Base-by-base conservation (phyloP, 2,329 filamentous ascomycete species). In the Parastagonospora nodorum region DNA sequence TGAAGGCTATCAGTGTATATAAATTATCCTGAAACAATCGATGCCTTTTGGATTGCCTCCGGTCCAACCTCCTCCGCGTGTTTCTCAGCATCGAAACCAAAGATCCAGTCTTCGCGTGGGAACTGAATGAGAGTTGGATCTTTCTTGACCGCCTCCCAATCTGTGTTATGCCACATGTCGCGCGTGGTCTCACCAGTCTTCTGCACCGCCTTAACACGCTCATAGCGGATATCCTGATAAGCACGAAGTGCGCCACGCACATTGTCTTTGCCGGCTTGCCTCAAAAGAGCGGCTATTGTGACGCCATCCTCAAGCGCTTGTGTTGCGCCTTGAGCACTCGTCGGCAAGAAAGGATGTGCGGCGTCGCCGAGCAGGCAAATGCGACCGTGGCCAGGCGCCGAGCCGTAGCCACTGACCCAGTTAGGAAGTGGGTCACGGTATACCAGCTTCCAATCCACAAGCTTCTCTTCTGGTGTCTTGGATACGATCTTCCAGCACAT, bases 381-480 rank as follows among this genome's bases (percentile, higher is more conserved):
- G 36, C 75, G 74, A 6, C 68, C 68, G 24, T 70, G 66, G 4
- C 67, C 66, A 8, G 65, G 60, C 0, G 67, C 68, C 16, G 53
- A 49, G 32, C 79, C 77, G 47, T 78, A 77, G n/a, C 69, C 67
- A 0, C 77, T 80, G 1, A 82, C 74, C 82, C 81, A 84, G 0
- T 74, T 78, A 0, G 80, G 77, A 8, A 81, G 69, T 0, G 80
- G 81, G 57, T 82, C 79, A 35, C 81, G 75, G 52, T 81, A 82
- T 38, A 80, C 80, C 19, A 83, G 78, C 57, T 82, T 82, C 80
- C 80, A 84, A 58, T 82, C 80, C 1, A 83, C 73, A 16, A 78
- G 57, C 9, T 66, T 66, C 0, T 57, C 51, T 55, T 72, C 63
- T 7, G 73, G 71, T 0, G 74, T 75, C 39, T 69, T 68, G 19